Evolutionary conservation across 345 rosid species (phyloP).

Genomic region (Barbarea vulgaris): DNA sequence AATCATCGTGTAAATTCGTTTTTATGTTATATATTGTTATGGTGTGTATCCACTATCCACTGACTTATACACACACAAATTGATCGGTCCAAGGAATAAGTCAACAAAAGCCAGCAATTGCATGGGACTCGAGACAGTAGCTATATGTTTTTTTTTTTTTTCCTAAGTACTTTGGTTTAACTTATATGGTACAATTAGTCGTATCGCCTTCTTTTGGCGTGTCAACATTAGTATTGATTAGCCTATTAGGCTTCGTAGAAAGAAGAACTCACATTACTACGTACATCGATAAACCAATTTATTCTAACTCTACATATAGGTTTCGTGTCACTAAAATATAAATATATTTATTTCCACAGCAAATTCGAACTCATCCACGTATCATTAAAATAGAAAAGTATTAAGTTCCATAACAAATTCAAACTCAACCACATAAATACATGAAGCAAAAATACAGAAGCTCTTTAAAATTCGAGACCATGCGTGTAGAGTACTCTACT

Average conservation of each 20-base stretch:
- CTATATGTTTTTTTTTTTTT: neutral
- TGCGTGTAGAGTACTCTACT: slow-evolving; percentile 28
- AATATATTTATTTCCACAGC: neutral
- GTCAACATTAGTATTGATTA: slow-evolving; percentile 23
- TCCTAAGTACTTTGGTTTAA: neutral
- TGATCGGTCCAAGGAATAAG: slow-evolving; percentile 36
- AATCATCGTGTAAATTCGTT: slow-evolving; percentile 3
- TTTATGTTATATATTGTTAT: neutral
- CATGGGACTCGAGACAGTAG: slow-evolving; percentile 46
- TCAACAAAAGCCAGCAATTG: slow-evolving; percentile 33
- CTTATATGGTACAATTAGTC: slow-evolving; percentile 33
- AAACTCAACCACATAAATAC: slow-evolving; percentile 17
- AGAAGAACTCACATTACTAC: slow-evolving; percentile 14
- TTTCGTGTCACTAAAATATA: neutral
- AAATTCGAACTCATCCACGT: neutral
- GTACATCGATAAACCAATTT: neutral
- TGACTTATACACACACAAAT: neutral
- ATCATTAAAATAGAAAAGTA: neutral
- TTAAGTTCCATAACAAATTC: neutral
- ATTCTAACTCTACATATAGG: neutral
- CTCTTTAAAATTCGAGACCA: neutral
- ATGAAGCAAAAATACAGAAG: neutral
- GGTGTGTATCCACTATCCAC: neutral
- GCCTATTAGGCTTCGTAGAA: slow-evolving; percentile 21
- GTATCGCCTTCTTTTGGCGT: slow-evolving; percentile 15